Base-by-base conservation (phyloP, 805 yeast species). In the Pichia eremophila region DNA sequence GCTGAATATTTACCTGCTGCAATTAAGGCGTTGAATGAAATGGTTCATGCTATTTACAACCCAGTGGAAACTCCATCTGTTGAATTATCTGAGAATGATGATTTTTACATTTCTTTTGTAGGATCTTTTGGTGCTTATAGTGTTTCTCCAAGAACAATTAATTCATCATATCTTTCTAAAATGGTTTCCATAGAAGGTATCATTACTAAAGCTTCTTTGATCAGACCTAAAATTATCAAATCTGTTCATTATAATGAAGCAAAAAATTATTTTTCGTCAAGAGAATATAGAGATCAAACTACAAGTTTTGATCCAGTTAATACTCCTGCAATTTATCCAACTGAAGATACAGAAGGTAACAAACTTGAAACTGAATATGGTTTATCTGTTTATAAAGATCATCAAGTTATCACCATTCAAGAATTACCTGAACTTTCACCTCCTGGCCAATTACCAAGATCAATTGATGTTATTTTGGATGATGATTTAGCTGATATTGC, bases 341-440 rank as follows among this genome's bases (percentile, higher is more conserved):
- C 95, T 0, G 95, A 87, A 58, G 99, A 93, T 61, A 76, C 85
- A 17, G 93, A 88, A 42, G 97, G 97, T 8, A 83, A 90, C 66
- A 87, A 86, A 56, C 69, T 93, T 54, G 74, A 78, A 18, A 90
- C 96, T 0, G 98, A 93, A 64, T 93, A 87, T 60, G 99, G 99
- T 1, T 85, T 81, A 60, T 83, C 90, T 8, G 88, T 95, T 29
- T 93, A 87, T 64, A 75, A 91, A 57, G 99, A 93, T 66, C 96
- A 91, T 63, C 99, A 93, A 67, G 84, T 88, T 38, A 76, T 93
- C 36, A 79, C 96, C 0, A 83, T 93, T 36, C 99, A 93, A 65
- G 99, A 93, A 69, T 86, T 93, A 87, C 98, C 99, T 1, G 98
- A 93, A 68, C 74, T 83, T 53, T 96, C 98, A 1, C 99, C 98